A percentile compares a stretch with the other conserved stretches of the same genome.
These are phyloP conservation scores for Lactifluus subvellereus DNA, from an alignment of 768 basidiomycete species.

Conservation along the genomic window DNA sequence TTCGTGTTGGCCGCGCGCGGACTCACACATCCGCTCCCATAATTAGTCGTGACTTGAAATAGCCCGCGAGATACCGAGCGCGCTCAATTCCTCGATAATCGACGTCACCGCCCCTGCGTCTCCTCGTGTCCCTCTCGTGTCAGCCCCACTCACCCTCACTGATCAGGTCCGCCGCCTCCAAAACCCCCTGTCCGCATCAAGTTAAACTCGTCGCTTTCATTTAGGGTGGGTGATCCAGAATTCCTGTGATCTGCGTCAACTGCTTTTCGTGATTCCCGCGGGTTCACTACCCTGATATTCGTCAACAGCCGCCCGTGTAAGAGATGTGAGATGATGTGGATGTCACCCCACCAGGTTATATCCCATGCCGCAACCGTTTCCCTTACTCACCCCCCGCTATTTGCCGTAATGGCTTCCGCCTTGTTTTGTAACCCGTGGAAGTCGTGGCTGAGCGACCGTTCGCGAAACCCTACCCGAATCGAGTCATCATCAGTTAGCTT, in stretches of 20 bases:
- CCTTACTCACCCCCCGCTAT: not conserved
- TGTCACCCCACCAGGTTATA: not conserved
- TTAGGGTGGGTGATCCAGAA: constrained; percentile 18
- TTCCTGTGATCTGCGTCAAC: constrained; percentile 18
- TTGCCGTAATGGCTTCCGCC: constrained; percentile 13
- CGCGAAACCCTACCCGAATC: constrained; percentile 12
- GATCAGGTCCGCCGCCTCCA: constrained; percentile 14
- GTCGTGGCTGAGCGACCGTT: constrained; percentile 6
- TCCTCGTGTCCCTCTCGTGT: constrained; percentile 15
- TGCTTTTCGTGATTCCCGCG: constrained; percentile 13
- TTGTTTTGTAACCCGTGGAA: constrained; percentile 2
- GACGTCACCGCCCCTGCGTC: constrained; percentile 22
- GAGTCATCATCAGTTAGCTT: constrained; percentile 4
- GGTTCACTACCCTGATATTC: constrained; percentile 16
- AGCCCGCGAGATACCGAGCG: constrained; percentile 16
- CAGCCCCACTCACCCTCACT: not conserved
- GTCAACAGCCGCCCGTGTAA: constrained; percentile 10
- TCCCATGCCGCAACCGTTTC: constrained; percentile 7
- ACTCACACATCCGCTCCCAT: constrained; percentile 17
- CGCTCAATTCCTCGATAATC: constrained; percentile 20
- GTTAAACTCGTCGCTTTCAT: constrained; percentile 20
- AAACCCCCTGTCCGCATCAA: constrained; percentile 21
- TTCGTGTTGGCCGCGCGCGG: constrained; percentile 18
- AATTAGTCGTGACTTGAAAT: constrained; percentile 15
- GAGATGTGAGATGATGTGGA: constrained; percentile 15